These are phyloP conservation scores for Gaeumannomyces tritici DNA, from an alignment of 2,329 filamentous ascomycete species.

Conservation along the genomic window DNA sequence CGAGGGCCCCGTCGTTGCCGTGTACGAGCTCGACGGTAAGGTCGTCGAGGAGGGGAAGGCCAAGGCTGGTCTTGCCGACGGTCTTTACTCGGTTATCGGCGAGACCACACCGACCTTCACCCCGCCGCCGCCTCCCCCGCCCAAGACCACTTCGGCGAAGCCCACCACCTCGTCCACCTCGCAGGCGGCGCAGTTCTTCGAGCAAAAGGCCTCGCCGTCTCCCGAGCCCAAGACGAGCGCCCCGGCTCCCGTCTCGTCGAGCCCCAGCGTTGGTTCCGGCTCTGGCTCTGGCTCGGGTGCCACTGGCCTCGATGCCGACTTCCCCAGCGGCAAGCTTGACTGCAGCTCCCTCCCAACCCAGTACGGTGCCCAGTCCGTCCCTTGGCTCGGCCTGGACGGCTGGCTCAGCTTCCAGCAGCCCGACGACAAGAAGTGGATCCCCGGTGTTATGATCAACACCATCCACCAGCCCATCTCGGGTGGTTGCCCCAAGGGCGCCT, in stretches of 20 bases:
- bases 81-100: slow-evolving; percentile 58
- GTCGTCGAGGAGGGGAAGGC: slow-evolving; percentile 54
- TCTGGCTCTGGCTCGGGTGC: slow-evolving; percentile 24
- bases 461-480: slow-evolving; percentile 57
- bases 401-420: slow-evolving; percentile 71
- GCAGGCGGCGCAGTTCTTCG: slow-evolving; percentile 39
- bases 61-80: slow-evolving; percentile 59
- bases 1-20: slow-evolving; percentile 52
- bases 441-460: slow-evolving; percentile 46
- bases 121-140: slow-evolving; percentile 26
- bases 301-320: slow-evolving; percentile 53
- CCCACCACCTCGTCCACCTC: slow-evolving; percentile 25
- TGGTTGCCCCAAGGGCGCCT: slow-evolving; percentile 50
- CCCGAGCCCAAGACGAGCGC: slow-evolving; percentile 14
- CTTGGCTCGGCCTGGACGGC: slow-evolving; percentile 61
- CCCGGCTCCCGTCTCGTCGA: slow-evolving; percentile 15
- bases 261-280: slow-evolving; percentile 13
- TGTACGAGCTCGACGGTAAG: slow-evolving; percentile 59
- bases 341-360: slow-evolving; percentile 68
- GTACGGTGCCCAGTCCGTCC: slow-evolving; percentile 67
- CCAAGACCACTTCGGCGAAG: slow-evolving; percentile 21
- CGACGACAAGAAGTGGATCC: slow-evolving; percentile 32
- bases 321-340: slow-evolving; percentile 63
- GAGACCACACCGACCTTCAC: slow-evolving; percentile 44
- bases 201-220: slow-evolving; percentile 27